Evolutionary conservation across 1,139 yeast genomes (phyloP), one percentile per base, ranked within the genome.

Genomic region (Citeromyces siamensis): DNA sequence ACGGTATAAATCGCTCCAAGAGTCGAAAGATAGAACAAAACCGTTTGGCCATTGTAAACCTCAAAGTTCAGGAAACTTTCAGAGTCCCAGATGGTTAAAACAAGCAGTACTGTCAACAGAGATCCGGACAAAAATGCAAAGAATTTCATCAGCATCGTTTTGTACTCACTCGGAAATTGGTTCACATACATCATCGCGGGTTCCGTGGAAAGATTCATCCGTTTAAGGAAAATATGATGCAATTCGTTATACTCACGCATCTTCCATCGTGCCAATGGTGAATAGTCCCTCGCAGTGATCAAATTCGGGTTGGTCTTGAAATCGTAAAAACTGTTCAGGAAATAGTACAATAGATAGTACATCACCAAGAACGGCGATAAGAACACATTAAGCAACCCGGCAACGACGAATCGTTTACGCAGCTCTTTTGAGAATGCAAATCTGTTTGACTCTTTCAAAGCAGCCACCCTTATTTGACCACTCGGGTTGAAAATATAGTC

Each of bases 211-310:
- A 83, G 58, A 38, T 77, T 82, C 33, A 93, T 59, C 36, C 99
- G 64, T 46, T 78, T 75, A 41, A 75, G 75, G 55, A 90, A 90
- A 32, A 90, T 66, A 56, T 90, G 98, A 32, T 85, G 85, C 14
- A 90, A 64, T 54, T 90, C 99, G 53, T 90, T 90, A 53, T 82
- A 85, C 52, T 90, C 98, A 40, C 98, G 66, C 51, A 93, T 71
- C 53, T 80, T 84, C 97, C 98, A 90, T 51, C 84, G 90, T 0
- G 97, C 96, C 55, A 74, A 71, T 0, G 96, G 96, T 0, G 97
- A 85, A 51, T 85, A 90, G 49, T 85, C 94, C 36, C 98, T 65
- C 2, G 88, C 78, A 7, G 94, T 78, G 38, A 90, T 66, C 9
- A 88, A 66, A 2, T 90, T 75, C 0, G 98, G 98, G 41, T 90